These are phyloP conservation scores for Lactuca saligna DNA, from an alignment of 129 eudicot genomes.

Conservation along the genomic window DNA sequence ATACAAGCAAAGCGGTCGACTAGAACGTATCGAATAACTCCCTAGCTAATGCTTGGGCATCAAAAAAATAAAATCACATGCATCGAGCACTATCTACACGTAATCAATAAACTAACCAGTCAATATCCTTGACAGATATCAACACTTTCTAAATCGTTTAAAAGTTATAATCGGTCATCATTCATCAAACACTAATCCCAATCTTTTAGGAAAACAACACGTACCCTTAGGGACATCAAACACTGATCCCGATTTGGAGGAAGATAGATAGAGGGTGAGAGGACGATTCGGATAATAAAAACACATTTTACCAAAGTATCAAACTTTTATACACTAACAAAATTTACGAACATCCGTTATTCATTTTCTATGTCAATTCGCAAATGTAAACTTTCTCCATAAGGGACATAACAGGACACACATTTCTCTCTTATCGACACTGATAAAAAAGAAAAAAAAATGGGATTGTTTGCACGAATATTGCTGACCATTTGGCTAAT, in stretches of 20 bases:
- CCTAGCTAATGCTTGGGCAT: too few relatives aligned
- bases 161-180: too few relatives aligned
- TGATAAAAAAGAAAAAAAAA: constrained; percentile 4
- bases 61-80: too few relatives aligned
- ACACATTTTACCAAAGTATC: not conserved
- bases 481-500: constrained; percentile 40
- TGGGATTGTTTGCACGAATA: constrained; percentile 30
- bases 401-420: not conserved
- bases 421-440: not conserved
- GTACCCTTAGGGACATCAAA: not conserved
- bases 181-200: constrained; percentile 2
- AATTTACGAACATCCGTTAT: not conserved
- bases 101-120: too few relatives aligned
- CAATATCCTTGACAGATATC: too few relatives aligned
- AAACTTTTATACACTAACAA: constrained; percentile 11
- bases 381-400: constrained; percentile 20
- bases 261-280: constrained; percentile 26
- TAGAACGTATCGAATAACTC: too few relatives aligned
- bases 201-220: constrained; percentile 15
- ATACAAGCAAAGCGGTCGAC: too few relatives aligned
- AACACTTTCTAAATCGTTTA: too few relatives aligned
- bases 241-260: constrained; percentile 7
- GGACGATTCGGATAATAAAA: constrained; percentile 20
- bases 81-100: too few relatives aligned
- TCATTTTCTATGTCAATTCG: constrained; percentile 17